A percentile compares a stretch with the other conserved stretches of the same genome.
Conservation (phyloP, 2,329 filamentous ascomycete genomes). For the Pezicula rhizophila region DNA sequence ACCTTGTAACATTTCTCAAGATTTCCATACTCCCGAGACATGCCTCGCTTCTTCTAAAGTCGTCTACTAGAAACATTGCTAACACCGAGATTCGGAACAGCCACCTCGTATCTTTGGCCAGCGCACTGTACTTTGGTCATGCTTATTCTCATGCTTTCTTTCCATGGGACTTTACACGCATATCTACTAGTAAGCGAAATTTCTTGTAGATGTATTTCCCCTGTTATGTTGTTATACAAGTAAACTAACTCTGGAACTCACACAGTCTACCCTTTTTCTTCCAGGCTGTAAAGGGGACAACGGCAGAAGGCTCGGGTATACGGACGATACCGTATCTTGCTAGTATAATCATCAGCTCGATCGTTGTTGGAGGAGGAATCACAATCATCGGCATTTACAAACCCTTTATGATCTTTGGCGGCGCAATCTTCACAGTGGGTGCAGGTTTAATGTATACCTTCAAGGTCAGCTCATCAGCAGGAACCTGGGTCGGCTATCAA, state of each 20-base stretch:
- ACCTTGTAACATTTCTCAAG: no score
- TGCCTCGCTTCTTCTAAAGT: no score
- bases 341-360: constrained; percentile 36
- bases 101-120: constrained; percentile 38
- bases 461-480: constrained; percentile 34
- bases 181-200: constrained; percentile 30
- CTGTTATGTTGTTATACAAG: no score
- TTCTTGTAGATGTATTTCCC: no score
- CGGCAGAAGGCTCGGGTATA: constrained; percentile 33
- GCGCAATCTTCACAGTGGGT: constrained; percentile 36
- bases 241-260: no score
- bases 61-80: no score
- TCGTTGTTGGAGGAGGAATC: constrained; percentile 34
- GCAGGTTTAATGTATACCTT: constrained; percentile 37
- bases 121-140: constrained; percentile 29
- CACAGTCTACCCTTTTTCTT: constrained; percentile 41
- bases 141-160: constrained; percentile 28
- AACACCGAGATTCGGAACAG: no score
- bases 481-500: constrained; percentile 48
- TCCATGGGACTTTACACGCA: constrained; percentile 42
- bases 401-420: constrained; percentile 40
- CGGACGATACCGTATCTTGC: constrained; percentile 37
- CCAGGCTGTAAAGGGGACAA: constrained; percentile 38
- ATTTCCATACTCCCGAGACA: no score
- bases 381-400: constrained; percentile 36